A percentile compares a stretch with the other conserved stretches of the same genome.
Conservation (phyloP, 352 stramenopile species). For the Pythium rhizo-oryzae region DNA sequence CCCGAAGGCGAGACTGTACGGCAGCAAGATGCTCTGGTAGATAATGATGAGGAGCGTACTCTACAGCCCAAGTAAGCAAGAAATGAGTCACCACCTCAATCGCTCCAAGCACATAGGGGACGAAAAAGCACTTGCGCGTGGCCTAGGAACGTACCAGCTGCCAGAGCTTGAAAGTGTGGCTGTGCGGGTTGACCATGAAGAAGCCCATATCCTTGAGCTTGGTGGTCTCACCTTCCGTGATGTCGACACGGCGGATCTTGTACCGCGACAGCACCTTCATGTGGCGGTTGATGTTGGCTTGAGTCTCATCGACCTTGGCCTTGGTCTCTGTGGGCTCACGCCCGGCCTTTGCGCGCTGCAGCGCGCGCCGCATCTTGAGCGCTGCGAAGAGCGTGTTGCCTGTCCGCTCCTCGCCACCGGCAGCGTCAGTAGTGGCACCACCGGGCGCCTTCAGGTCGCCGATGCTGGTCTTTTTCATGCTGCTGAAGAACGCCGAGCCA, state of each 20-base stretch:
- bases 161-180: conserved; percentile 71
- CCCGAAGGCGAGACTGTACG: conserved; percentile 66
- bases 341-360: conserved; percentile 43
- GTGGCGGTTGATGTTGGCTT: conserved; percentile 66
- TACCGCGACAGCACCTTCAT: conserved; percentile 77
- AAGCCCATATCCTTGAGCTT: conserved; percentile 43
- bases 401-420: conserved; percentile 7
- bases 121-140: not conserved
- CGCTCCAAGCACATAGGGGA: not conserved
- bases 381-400: conserved; percentile 65
- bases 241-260: conserved; percentile 69
- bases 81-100: not conserved
- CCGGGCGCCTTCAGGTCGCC: conserved; percentile 12
- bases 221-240: conserved; percentile 38
- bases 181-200: conserved; percentile 75
- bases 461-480: conserved; percentile 17
- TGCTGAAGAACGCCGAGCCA: not conserved
- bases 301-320: conserved; percentile 38
- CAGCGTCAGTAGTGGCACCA: not conserved
- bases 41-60: conserved; percentile 72
- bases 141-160: conserved; percentile 54
- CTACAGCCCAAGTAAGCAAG: conserved; percentile 22
- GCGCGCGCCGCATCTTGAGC: conserved; percentile 48
- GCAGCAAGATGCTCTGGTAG: conserved; percentile 77
- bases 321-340: conserved; percentile 6